phyloP scores from a whole-genome alignment of 1,284 basidiomycete genomes.

The Gomphus sp. region DNA sequence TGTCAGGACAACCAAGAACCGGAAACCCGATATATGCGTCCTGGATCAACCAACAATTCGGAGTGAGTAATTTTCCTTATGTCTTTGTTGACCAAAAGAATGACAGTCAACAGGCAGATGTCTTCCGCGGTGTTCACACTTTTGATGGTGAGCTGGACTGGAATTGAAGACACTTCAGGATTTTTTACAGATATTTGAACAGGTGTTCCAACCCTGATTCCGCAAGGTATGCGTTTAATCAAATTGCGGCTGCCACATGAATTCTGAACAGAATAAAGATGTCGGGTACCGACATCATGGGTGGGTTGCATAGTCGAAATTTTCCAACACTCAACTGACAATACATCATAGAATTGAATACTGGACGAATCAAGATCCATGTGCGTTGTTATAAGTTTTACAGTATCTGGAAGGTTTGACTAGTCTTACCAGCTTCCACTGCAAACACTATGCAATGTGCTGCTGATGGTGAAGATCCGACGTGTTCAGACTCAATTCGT shows the following conservation, averaged over 20 bases:
- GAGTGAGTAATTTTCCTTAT: constrained; percentile 22
- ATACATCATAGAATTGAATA: constrained; percentile 28
- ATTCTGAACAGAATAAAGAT: background rate
- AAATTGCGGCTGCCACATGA: no score
- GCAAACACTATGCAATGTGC: constrained; percentile 26
- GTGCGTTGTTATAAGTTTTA: constrained; percentile 13
- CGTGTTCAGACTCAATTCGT: constrained; percentile 30
- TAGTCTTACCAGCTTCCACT: constrained; percentile 18
- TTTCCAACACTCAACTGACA: background rate
- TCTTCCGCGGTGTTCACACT: constrained; percentile 13
- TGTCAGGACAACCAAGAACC: constrained; percentile 31
- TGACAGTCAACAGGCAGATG: constrained; percentile 27
- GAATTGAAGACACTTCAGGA: background rate
- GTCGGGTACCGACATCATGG: constrained; percentile 4
- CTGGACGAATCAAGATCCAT: constrained; percentile 33
- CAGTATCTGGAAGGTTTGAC: background rate
- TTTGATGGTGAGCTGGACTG: constrained; percentile 9
- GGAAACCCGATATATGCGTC: constrained; percentile 36
- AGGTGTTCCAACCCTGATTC: constrained; percentile 1
- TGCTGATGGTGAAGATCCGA: constrained; percentile 27
- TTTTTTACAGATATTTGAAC: constrained; percentile 7
- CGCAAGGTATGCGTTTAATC: background rate
- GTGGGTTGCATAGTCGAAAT: background rate
- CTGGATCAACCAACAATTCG: constrained; percentile 31
- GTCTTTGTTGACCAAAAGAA: constrained; percentile 21